Evolutionary conservation across 306 rosid genomes (phyloP).

Genomic region (Quillaja saponaria): DNA sequence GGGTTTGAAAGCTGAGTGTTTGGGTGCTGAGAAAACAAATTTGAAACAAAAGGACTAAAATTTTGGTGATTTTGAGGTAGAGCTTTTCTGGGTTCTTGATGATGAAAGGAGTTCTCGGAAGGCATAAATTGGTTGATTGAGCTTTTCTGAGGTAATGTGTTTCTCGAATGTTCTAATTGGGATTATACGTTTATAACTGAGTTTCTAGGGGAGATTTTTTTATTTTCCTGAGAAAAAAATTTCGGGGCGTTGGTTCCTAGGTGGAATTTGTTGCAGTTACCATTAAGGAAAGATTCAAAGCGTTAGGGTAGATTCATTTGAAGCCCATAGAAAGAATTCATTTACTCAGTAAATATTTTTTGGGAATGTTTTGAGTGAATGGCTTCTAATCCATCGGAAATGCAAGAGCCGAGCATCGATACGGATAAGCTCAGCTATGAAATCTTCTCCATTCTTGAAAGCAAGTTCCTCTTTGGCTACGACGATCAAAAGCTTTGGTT

Average conservation of each 20-base stretch:
- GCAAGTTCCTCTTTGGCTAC: constrained; percentile 91
- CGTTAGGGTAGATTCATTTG: neutral
- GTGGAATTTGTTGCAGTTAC: neutral
- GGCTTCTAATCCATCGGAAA: constrained; percentile 59
- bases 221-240: neutral
- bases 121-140: constrained; percentile 20
- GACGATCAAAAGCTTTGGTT: constrained; percentile 95
- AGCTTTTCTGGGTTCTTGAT: neutral
- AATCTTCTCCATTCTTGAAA: constrained; percentile 92
- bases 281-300: too few species aligned
- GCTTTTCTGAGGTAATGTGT: constrained; percentile 37
- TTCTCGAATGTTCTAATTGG: constrained; percentile 30
- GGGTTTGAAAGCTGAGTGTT: constrained; percentile 27
- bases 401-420: constrained; percentile 96
- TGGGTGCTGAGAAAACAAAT: constrained; percentile 2
- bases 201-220: neutral
- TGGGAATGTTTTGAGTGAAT: constrained; percentile 8
- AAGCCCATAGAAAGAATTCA: neutral
- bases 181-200: neutral
- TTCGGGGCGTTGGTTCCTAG: constrained; percentile 37
- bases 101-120: constrained; percentile 7
- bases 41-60: neutral
- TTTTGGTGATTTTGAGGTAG: constrained; percentile 5
- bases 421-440: constrained; percentile 97
- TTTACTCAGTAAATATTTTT: neutral